These are phyloP conservation scores for Porphyrellus cyaneotinctus DNA, from an alignment of 768 basidiomycete species.

Conservation along the genomic window DNA sequence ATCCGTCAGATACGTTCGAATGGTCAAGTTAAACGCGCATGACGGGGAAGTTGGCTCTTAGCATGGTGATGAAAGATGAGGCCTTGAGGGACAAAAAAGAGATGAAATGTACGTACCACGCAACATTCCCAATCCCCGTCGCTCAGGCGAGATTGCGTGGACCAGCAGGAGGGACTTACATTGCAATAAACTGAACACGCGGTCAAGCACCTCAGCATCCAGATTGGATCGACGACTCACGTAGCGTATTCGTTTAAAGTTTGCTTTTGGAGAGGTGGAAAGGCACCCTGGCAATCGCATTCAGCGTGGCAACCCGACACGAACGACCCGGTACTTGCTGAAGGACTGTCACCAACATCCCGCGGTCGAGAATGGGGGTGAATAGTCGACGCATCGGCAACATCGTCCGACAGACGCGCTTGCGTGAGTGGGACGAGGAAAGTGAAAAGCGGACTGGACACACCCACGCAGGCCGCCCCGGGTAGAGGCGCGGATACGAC, in stretches of 20 bases:
- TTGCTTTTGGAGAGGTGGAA: conserved; percentile 2
- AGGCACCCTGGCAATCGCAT: not conserved
- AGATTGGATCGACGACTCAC: not conserved
- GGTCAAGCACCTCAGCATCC: not conserved
- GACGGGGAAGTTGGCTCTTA: not conserved
- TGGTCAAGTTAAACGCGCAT: not conserved
- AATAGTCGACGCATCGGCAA: not conserved
- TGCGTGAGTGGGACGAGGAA: not conserved
- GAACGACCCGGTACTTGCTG: not conserved
- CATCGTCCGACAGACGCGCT: not conserved
- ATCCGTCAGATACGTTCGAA: too few relatives aligned
- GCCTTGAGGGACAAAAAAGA: too few relatives aligned
- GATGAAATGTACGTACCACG: too few relatives aligned
- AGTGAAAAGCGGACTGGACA: not conserved
- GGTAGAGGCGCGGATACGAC: not conserved
- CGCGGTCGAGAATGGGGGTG: not conserved
- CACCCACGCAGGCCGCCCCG: not conserved
- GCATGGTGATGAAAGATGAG: too few relatives aligned
- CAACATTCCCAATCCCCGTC: too few relatives aligned
- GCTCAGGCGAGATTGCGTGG: too few relatives aligned
- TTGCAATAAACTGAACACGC: not conserved
- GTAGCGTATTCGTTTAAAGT: not conserved
- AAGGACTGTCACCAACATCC: conserved; percentile 3
- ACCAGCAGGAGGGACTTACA: not conserved
- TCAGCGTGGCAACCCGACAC: not conserved